Evolutionary conservation across 2,329 filamentous ascomycete species (phyloP).

Genomic region (Phyllosticta capitalensis): DNA sequence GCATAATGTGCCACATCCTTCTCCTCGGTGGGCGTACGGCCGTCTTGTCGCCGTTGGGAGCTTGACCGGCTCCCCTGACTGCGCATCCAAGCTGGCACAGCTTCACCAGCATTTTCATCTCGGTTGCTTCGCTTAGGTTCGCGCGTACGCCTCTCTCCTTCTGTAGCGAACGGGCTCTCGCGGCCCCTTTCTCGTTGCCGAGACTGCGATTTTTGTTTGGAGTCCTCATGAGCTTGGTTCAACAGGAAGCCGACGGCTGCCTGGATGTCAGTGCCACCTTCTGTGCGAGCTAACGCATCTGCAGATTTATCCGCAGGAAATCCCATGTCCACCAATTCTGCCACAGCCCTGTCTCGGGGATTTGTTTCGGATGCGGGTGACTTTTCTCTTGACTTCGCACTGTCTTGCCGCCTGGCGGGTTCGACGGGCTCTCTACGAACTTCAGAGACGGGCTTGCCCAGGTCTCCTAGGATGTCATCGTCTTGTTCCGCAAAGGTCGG

Average conservation of each 20-base stretch:
- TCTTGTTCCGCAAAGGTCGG: slow-evolving; percentile 20
- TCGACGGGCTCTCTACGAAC: slow-evolving; percentile 18
- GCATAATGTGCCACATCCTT: slow-evolving; percentile 73
- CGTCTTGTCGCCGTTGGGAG: slow-evolving; percentile 42
- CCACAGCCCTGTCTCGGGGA: slow-evolving; percentile 68
- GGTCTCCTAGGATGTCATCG: slow-evolving; percentile 53
- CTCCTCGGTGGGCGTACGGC: slow-evolving; percentile 49
- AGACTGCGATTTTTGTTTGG: slow-evolving; percentile 56
- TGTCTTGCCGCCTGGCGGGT: slow-evolving; percentile 23
- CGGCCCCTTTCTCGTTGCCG: slow-evolving; percentile 21
- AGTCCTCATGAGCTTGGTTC: slow-evolving; percentile 80
- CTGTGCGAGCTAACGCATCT: slow-evolving; percentile 69
- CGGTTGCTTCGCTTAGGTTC: slow-evolving; percentile 18
- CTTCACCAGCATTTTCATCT: slow-evolving; percentile 9
- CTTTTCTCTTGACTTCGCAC: slow-evolving; percentile 4
- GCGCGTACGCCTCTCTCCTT: slow-evolving; percentile 13
- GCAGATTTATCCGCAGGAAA: slow-evolving; percentile 79
- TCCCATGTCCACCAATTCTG: slow-evolving; percentile 88
- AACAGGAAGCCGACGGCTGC: slow-evolving; percentile 81
- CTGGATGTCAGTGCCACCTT: slow-evolving; percentile 71
- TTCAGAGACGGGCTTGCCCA: slow-evolving; percentile 50
- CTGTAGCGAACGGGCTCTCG: slow-evolving; percentile 16
- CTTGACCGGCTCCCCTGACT: slow-evolving; percentile 43
- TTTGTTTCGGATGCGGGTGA: slow-evolving; percentile 20
- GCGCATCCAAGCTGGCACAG: slow-evolving; percentile 53